A percentile compares a stretch with the other conserved stretches of the same genome.
Conservation (phyloP, 2,329 filamentous ascomycete genomes). For the Sporothrix luriei region DNA sequence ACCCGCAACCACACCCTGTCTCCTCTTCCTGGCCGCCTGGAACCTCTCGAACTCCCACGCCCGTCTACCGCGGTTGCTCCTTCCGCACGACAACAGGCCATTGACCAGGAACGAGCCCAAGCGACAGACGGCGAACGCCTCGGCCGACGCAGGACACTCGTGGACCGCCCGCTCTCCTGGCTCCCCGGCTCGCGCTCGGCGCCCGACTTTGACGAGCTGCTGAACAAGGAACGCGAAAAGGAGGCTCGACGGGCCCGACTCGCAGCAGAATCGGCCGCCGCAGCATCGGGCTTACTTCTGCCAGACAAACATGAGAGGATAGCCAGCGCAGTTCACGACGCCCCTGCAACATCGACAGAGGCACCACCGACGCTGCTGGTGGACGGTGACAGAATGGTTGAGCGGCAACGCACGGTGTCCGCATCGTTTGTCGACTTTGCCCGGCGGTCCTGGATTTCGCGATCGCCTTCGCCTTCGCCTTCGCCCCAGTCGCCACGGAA, state of each 20-base stretch:
- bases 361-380: constrained; percentile 10
- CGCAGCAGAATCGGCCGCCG: not conserved
- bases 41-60: not conserved
- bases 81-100: not conserved
- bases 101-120: constrained; percentile 18
- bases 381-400: constrained; percentile 33
- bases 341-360: constrained; percentile 24
- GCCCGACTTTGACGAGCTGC: constrained; percentile 43
- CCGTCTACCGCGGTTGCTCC: constrained; percentile 23
- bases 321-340: not conserved
- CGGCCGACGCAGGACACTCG: constrained; percentile 51
- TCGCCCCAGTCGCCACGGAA: constrained; percentile 44
- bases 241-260: constrained; percentile 15
- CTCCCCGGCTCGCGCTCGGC: constrained; percentile 52
- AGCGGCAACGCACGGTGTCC: constrained; percentile 44
- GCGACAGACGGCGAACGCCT: constrained; percentile 40
- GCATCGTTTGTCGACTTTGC: constrained; percentile 56
- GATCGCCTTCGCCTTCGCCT: constrained; percentile 54
- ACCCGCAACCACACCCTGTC: too few species aligned
- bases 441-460: constrained; percentile 55
- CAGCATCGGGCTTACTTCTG: not conserved
- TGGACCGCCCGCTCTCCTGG: constrained; percentile 58
- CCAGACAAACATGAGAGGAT: constrained; percentile 29
- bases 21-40: not conserved
- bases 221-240: constrained; percentile 38